phyloP scores from a whole-genome alignment of 2,329 filamentous ascomycete species.

The Cercospora zeae-maydis region DNA sequence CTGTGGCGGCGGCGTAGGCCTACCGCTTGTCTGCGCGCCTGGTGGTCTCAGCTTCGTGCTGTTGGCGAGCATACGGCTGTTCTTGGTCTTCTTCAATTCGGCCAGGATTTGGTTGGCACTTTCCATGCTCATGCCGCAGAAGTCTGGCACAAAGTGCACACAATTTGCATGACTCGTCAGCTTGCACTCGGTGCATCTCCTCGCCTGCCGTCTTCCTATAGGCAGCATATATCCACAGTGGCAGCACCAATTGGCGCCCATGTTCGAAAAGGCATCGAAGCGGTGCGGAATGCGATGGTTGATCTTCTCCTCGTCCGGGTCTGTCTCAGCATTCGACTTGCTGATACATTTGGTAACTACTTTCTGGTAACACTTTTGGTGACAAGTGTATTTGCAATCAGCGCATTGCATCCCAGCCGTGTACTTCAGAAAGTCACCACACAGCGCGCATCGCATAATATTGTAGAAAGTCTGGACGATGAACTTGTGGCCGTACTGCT shows the following conservation, averaged over 20 bases:
- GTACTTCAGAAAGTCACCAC: constrained; percentile 97
- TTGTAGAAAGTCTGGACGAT: constrained; percentile 99
- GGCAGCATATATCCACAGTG: constrained; percentile 96
- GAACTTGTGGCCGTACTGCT: constrained; percentile 99
- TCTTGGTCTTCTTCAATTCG: constrained; percentile 76
- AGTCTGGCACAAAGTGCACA: constrained; percentile 93
- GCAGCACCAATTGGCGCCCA: constrained; percentile 98
- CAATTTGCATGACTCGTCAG: constrained; percentile 89
- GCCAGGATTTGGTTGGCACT: constrained; percentile 90
- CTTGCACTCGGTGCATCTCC: constrained; percentile 90
- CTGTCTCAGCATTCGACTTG: constrained; percentile 97
- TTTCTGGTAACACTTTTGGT: constrained; percentile 93
- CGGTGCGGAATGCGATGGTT: constrained; percentile 98
- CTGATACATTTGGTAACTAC: constrained; percentile 99
- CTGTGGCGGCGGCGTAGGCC: constrained; percentile 45
- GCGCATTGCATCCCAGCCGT: constrained; percentile 98
- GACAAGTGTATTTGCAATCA: constrained; percentile 99
- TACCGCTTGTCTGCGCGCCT: constrained; percentile 35
- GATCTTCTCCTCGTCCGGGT: constrained; percentile 98
- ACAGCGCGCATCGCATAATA: constrained; percentile 98
- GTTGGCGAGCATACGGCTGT: constrained; percentile 36
- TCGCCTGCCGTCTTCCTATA: constrained; percentile 89
- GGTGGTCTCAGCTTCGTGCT: constrained; percentile 57
- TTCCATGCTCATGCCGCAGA: constrained; percentile 99
- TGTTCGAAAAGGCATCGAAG: constrained; percentile 93